Percentiles rank a stretch among this genome's conserved stretches.
These are phyloP conservation scores for Parathielavia hyrcaniae DNA, from an alignment of 495 filamentous ascomycete genomes.

Conservation along the genomic window DNA sequence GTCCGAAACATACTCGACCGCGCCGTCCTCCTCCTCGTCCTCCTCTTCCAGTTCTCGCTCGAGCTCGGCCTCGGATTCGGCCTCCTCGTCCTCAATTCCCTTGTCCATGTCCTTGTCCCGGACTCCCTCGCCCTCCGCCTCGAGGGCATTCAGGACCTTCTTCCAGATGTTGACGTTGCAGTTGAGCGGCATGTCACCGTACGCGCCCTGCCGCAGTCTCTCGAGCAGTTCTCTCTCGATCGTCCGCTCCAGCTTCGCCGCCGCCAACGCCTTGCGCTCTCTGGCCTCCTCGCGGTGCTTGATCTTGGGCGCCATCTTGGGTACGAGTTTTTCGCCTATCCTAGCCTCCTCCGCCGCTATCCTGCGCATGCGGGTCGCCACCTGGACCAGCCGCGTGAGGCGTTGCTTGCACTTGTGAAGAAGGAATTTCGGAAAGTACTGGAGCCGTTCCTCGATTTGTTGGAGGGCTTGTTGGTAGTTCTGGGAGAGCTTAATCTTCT, in stretches of 20 bases:
- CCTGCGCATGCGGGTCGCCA: conserved; percentile 75
- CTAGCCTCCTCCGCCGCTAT: conserved; percentile 82
- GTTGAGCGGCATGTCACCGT: conserved; percentile 91
- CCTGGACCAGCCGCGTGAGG: conserved; percentile 87
- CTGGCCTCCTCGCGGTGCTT: conserved; percentile 78
- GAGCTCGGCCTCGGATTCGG: conserved; percentile 56
- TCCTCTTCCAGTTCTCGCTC: conserved; percentile 67
- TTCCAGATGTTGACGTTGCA: conserved; percentile 94
- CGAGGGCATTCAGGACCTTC: conserved; percentile 87
- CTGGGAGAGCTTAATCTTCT: conserved; percentile 79
- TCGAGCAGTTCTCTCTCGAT: conserved; percentile 97
- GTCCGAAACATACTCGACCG: conserved; percentile 77
- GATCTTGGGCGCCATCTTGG: conserved; percentile 88
- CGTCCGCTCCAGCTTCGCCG: conserved; percentile 90
- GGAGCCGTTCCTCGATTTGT: conserved; percentile 80
- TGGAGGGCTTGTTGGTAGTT: conserved; percentile 81
- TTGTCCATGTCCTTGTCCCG: conserved; percentile 84
- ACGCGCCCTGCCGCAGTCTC: conserved; percentile 81
- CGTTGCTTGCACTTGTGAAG: conserved; percentile 97
- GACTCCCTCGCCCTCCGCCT: conserved; percentile 74
- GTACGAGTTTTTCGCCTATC: conserved; percentile 84
- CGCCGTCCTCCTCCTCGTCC: conserved; percentile 58
- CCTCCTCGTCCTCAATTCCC: conserved; percentile 72
- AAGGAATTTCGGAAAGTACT: conserved; percentile 95
- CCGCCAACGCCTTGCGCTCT: conserved; percentile 87